Evolutionary conservation across 2,329 filamentous ascomycete genomes (phyloP).

Genomic region (Fusarium sp.): DNA sequence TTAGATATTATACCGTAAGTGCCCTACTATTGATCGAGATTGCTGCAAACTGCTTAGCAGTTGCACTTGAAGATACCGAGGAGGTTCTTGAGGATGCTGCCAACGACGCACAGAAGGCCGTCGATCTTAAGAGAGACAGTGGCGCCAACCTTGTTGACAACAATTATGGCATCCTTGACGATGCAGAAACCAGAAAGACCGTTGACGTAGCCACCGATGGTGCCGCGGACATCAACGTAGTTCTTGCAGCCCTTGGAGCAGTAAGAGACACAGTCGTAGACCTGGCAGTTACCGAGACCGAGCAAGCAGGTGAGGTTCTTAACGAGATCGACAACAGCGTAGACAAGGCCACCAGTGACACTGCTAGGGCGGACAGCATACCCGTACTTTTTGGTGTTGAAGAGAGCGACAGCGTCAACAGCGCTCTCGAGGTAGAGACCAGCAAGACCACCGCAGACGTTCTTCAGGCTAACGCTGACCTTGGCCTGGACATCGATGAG

Average conservation of each 20-base stretch:
- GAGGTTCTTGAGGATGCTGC: constrained; percentile 50
- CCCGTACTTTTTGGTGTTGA: constrained; percentile 56
- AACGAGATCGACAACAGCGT: constrained; percentile 47
- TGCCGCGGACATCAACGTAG: constrained; percentile 54
- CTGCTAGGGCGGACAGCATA: constrained; percentile 47
- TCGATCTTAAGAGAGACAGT: constrained; percentile 50
- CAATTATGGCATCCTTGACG: constrained; percentile 51
- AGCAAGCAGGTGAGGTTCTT: constrained; percentile 50
- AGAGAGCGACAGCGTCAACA: constrained; percentile 54
- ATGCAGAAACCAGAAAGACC: constrained; percentile 54
- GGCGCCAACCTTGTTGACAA: constrained; percentile 46
- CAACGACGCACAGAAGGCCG: constrained; percentile 54
- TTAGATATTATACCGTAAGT: constrained; percentile 22
- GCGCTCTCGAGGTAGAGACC: constrained; percentile 53
- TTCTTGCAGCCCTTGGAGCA: constrained; percentile 58
- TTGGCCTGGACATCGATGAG: constrained; percentile 45
- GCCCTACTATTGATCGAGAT: background rate
- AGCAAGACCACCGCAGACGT: constrained; percentile 51
- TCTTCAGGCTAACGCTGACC: constrained; percentile 53
- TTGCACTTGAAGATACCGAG: constrained; percentile 53
- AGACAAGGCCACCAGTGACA: constrained; percentile 48
- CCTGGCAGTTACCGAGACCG: constrained; percentile 52
- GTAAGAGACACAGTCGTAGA: constrained; percentile 58
- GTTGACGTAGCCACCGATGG: constrained; percentile 50
- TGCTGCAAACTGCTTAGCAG: constrained; percentile 48